phyloP scores from a whole-genome alignment of 208 protist genomes.

The Polymyxa betae region DNA sequence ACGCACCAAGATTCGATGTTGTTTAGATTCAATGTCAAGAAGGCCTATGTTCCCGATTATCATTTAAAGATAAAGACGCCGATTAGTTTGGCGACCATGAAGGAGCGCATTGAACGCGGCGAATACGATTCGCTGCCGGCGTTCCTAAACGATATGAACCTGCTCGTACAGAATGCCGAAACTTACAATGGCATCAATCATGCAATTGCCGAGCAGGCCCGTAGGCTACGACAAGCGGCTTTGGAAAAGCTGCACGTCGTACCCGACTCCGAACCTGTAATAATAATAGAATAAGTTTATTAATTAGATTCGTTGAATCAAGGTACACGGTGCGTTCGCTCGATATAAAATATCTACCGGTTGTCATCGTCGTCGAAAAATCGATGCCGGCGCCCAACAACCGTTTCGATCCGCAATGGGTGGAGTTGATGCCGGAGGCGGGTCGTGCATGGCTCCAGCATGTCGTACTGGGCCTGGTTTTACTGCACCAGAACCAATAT shows the following conservation, averaged over 20 bases:
- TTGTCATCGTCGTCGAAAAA: neutral
- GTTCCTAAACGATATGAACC: neutral
- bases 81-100: slow-evolving; percentile 34
- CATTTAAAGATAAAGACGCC: neutral
- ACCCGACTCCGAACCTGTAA: neutral
- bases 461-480: neutral
- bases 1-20: neutral
- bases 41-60: slow-evolving; percentile 13
- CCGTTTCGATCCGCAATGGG: neutral
- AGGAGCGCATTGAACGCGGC: slow-evolving; percentile 10
- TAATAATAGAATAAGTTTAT: no score
- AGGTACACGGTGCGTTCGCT: neutral
- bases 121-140: slow-evolving; percentile 21
- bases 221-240: neutral
- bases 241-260: neutral
- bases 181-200: neutral
- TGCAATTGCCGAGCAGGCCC: slow-evolving; percentile 36
- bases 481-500: neutral
- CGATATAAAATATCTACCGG: neutral
- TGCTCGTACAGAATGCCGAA: slow-evolving; percentile 3
- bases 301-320: neutral
- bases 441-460: neutral
- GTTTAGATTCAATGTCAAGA: slow-evolving; percentile 51
- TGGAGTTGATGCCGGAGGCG: neutral
- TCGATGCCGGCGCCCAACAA: neutral